Conservation (phyloP, 805 yeast genomes). For the Saccharomycopsis fodiens region DNA sequence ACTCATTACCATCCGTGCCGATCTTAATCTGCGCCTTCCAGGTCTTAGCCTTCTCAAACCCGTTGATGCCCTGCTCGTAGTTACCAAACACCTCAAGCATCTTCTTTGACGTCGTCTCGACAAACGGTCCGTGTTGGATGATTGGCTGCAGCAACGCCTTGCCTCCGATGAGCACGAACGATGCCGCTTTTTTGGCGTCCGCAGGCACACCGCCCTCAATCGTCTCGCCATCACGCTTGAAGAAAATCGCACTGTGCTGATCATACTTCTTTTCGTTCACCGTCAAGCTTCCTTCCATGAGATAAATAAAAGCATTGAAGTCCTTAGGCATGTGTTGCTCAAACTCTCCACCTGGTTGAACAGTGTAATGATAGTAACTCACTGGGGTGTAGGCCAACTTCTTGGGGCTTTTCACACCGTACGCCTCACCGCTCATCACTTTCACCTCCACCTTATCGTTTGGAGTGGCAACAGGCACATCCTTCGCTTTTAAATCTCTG, state of each 20-base stretch:
- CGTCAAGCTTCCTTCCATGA: constrained; percentile 51
- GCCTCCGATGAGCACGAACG: constrained; percentile 71
- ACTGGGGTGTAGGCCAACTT: constrained; percentile 81
- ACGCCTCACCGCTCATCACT: no score
- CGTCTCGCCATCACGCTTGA: constrained; percentile 60
- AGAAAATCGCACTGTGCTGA: constrained; percentile 49
- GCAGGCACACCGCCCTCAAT: constrained; percentile 48
- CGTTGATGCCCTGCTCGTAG: constrained; percentile 61
- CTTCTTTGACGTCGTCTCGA: constrained; percentile 59
- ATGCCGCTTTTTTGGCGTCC: constrained; percentile 36
- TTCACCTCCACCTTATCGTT: no score
- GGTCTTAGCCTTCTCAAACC: constrained; percentile 53
- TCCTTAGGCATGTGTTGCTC: constrained; percentile 49
- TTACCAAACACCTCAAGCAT: constrained; percentile 65
- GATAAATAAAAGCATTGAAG: constrained; percentile 65
- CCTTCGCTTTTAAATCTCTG: constrained; percentile 39
- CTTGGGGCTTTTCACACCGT: constrained; percentile 63
- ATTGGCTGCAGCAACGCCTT: constrained; percentile 62
- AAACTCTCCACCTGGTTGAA: constrained; percentile 59
- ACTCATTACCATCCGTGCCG: constrained; percentile 10
- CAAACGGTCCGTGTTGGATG: constrained; percentile 90
- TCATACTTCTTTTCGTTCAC: constrained; percentile 38
- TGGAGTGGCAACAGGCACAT: constrained; percentile 55
- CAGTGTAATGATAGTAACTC: constrained; percentile 57
- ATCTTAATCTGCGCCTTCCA: constrained; percentile 14